A percentile compares a stretch with the other conserved stretches of the same genome.
These are phyloP conservation scores for Mycena vitilis DNA, from an alignment of 768 basidiomycete species.

Conservation along the genomic window DNA sequence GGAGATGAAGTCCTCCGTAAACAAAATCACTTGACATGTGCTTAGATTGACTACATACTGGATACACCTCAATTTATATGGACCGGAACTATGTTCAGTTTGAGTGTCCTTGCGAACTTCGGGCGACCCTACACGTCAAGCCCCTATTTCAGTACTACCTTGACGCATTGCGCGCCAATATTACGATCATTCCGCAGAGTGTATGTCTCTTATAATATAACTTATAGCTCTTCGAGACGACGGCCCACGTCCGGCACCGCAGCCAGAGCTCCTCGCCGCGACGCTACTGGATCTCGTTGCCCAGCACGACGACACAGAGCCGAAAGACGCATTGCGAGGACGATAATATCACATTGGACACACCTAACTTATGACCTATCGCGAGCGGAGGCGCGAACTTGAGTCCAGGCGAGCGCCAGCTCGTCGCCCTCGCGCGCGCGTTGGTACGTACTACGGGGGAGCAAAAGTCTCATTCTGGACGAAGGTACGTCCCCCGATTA, in stretches of 20 bases:
- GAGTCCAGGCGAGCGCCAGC: constrained; percentile 39
- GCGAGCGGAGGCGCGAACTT: constrained; percentile 61
- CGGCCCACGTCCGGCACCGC: not conserved
- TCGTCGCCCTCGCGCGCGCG: constrained; percentile 64
- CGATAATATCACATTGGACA: constrained; percentile 45
- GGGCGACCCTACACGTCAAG: no score
- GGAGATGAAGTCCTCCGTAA: constrained; percentile 1
- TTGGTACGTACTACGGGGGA: constrained; percentile 63
- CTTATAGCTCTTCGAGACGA: not conserved
- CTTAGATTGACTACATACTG: not conserved
- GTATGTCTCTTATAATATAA: constrained; percentile 42
- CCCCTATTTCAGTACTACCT: no score
- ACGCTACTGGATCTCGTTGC: constrained; percentile 58
- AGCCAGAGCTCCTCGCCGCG: constrained; percentile 54
- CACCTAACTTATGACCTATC: no score
- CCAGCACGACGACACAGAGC: constrained; percentile 54
- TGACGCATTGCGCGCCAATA: constrained; percentile 63
- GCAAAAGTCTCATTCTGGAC: constrained; percentile 68
- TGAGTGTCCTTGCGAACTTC: no score
- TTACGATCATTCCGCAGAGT: constrained; percentile 70
- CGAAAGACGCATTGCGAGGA: constrained; percentile 50
- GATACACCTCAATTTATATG: no score
- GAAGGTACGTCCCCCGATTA: constrained; percentile 50
- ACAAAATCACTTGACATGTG: not conserved
- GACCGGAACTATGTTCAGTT: no score